Evolutionary conservation across 805 yeast genomes (phyloP).

Genomic region (Lipomyces spencermartinsiae): DNA sequence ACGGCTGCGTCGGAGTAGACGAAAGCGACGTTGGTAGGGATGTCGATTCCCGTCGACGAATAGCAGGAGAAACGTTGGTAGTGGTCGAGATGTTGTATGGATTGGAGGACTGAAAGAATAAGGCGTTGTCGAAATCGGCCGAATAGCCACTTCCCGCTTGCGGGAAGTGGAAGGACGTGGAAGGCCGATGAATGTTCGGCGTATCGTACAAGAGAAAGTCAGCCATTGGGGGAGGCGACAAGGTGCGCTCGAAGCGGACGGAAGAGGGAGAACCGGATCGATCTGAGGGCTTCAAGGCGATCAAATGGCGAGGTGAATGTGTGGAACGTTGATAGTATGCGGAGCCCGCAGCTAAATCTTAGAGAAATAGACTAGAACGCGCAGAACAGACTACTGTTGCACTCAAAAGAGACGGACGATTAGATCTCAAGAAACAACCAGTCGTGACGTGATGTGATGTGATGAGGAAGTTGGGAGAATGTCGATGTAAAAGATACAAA

Average conservation of each 20-base stretch:
- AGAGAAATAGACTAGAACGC: not conserved
- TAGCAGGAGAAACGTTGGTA: slow-evolving; percentile 12
- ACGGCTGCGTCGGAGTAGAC: slow-evolving; percentile 35
- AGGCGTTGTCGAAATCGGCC: not conserved
- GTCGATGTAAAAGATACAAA: not conserved
- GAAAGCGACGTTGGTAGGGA: slow-evolving; percentile 37
- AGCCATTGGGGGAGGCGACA: slow-evolving; percentile 23
- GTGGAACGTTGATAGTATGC: not conserved
- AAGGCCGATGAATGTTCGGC: slow-evolving; percentile 28
- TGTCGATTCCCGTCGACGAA: slow-evolving; percentile 32
- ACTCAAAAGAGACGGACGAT: not conserved
- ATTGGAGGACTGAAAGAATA: not conserved
- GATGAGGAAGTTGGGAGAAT: not conserved
- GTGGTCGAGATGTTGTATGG: not conserved
- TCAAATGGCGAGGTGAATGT: not conserved
- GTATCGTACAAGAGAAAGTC: slow-evolving; percentile 37
- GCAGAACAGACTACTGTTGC: not conserved
- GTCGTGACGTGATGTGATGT: not conserved
- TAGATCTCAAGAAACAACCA: not conserved
- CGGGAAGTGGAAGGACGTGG: slow-evolving; percentile 26
- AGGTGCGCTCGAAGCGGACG: not conserved
- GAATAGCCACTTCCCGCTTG: not conserved
- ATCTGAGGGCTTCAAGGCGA: not conserved
- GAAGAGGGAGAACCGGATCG: not conserved
- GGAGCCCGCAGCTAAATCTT: not conserved